Evolutionary conservation across 345 rosid genomes (phyloP), one percentile per base, ranked within the genome.

Genomic region (Draba incana): DNA sequence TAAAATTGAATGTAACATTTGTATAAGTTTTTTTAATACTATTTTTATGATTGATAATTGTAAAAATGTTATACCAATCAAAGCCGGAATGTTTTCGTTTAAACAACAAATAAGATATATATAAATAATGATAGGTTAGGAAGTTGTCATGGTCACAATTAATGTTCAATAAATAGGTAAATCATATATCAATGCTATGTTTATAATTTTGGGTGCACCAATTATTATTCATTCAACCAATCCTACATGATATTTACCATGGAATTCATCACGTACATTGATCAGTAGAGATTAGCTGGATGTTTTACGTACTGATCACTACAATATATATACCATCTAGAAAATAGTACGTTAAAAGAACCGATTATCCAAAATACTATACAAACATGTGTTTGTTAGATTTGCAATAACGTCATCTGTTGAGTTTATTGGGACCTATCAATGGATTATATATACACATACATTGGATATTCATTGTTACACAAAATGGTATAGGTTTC

Each of bases 111-210:
- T 28, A 28, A 20, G 31, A 28, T 28, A 28, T 28, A 53, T 31
- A 53, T 24, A 50, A 31, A 64, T 31, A 50, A 49, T 24, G 15
- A 24, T 20, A 50, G 6, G 57, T 64, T 64, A 64, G 59, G 59
- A 64, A 51, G 39, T 38, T 64, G 41, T 64, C 69, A 51, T 64
- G 59, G 4, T 64, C 69, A 64, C 49, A 51, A 38, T 50, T 64
- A 38, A 64, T 50, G 49, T 51, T 47, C 44, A 35, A 49, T 38
- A 23, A 20, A 62, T 46, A 46, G 31, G 47, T 12, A 62, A 35
- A 30, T 45, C 20, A 43, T 20, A 20, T 20, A 20, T 15, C 61
- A 16, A 10, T 16, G 14, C 7, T 62, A 27, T 60, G 54, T 14
- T 45, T 45, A 46, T 62, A 14, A 48, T 16, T 47, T 16, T 12